A percentile compares a stretch with the other conserved stretches of the same genome.
phyloP scores from a whole-genome alignment of 2,329 filamentous ascomycete species.

The Fusarium palustre region DNA sequence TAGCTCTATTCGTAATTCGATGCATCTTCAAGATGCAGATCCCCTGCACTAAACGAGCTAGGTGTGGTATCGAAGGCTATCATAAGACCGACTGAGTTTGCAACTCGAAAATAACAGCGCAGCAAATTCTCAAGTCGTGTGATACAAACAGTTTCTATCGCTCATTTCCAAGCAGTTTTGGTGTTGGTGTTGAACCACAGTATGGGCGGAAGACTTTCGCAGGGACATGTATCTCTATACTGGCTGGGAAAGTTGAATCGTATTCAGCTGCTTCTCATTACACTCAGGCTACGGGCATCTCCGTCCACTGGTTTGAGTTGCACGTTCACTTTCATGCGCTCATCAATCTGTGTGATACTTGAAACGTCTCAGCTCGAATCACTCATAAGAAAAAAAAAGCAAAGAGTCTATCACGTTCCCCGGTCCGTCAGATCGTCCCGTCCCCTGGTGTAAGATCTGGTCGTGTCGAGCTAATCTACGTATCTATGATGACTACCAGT shows the following conservation, averaged over 20 bases:
- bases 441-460: slow-evolving; percentile 39
- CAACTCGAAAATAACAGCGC: background rate
- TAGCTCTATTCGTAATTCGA: slow-evolving; percentile 13
- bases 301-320: background rate
- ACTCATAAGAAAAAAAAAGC: slow-evolving; percentile 16
- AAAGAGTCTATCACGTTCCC: slow-evolving; percentile 26
- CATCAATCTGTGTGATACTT: slow-evolving; percentile 25
- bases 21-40: slow-evolving; percentile 9
- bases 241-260: background rate
- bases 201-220: background rate
- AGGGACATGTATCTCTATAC: background rate
- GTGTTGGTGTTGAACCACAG: background rate
- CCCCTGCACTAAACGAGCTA: slow-evolving; percentile 13
- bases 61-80: background rate
- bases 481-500: slow-evolving; percentile 20
- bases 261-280: background rate
- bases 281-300: background rate
- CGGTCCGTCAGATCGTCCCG: slow-evolving; percentile 43
- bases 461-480: slow-evolving; percentile 28
- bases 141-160: background rate
- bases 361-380: slow-evolving; percentile 17
- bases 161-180: background rate
- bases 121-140: background rate
- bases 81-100: slow-evolving; percentile 16
- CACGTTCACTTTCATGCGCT: background rate